Evolutionary conservation across 768 basidiomycete genomes (phyloP), one percentile per base, ranked within the genome.

Genomic region (Mycena indigotica): DNA sequence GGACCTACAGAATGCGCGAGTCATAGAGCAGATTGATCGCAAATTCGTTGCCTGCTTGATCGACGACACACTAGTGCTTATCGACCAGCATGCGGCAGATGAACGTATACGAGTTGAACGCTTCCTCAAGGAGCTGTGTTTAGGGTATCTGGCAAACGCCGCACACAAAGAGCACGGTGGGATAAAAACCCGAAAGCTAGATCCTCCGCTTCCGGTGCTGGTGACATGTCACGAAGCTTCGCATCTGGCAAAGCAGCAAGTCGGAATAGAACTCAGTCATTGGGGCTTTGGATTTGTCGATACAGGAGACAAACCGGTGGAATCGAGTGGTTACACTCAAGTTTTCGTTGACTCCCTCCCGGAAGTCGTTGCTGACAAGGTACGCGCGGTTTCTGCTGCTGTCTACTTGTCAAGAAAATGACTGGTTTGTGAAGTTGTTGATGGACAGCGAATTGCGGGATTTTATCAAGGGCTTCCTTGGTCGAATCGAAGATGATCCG

Each of bases 31-130:
- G 69, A 84, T 98, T 44, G 97, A 98, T 71, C 72, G 77, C 59
- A 99, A 98, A 73, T 98, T 95, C 69, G 83, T 98, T 61, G 89
- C 86, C 26, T 95, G 93, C 69, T 70, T 83, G 24, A 70, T 89
- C 55, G 67, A 73, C 55, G 67, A 67, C 46, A 64, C 57, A 26
- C 80, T 98, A 28, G 77, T 96, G 28, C 79, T 98, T 51, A 80
- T 99, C 46, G 97, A 99, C 75, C 97, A 99, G 71, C 97, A 99
- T 69, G 97, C 97, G 13, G 96, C 95, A n/a, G 93, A 97, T 68
- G 97, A 99, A 72, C 86, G 97, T 21, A 77, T 98, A 44, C 86
- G 95, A 21, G 92, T 98, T 57, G 97, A 99, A 73, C 73, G 76
- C 25, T 89, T 92, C 69, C 78, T 96, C 64, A 80, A 78, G 60